phyloP scores from a whole-genome alignment of 805 yeast genomes.

The Naumovozyma baii region DNA sequence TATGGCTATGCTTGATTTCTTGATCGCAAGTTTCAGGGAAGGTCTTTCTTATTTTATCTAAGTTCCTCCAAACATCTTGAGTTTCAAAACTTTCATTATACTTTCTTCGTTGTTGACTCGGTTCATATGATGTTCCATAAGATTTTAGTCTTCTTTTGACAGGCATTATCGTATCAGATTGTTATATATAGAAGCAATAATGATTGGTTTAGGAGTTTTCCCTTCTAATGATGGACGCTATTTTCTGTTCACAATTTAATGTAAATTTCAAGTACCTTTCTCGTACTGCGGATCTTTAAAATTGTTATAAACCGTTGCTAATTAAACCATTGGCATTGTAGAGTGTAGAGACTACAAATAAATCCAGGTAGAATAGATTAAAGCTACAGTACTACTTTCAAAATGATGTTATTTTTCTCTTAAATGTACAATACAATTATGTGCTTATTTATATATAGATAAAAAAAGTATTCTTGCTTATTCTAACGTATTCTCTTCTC shows the following conservation, averaged over 20 bases:
- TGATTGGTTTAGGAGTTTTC: too few species aligned
- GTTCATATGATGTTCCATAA: conserved; percentile 1
- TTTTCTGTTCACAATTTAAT: too few species aligned
- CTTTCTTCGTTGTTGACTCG: background rate
- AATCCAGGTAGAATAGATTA: too few species aligned
- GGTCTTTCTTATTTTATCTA: conserved; percentile 14
- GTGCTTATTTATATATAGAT: background rate
- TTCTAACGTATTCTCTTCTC: background rate
- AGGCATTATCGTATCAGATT: conserved; percentile 4
- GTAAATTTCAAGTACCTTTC: too few species aligned
- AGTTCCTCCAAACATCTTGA: conserved; percentile 20
- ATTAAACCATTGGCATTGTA: too few species aligned
- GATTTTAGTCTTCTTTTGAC: conserved; percentile 11
- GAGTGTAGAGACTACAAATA: too few species aligned
- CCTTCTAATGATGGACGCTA: too few species aligned
- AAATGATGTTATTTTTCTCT: background rate
- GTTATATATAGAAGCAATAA: background rate
- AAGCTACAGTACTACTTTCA: too few species aligned
- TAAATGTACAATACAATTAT: background rate
- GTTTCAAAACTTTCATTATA: conserved; percentile 6
- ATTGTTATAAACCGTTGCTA: too few species aligned
- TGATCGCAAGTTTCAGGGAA: conserved; percentile 5
- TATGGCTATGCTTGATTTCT: conserved; percentile 10
- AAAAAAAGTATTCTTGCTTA: background rate
- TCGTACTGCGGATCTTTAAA: too few species aligned